A percentile compares a stretch with the other conserved stretches of the same genome.
phyloP scores from a whole-genome alignment of 148 eudicot species.

The Vaccinium corymbosum region DNA sequence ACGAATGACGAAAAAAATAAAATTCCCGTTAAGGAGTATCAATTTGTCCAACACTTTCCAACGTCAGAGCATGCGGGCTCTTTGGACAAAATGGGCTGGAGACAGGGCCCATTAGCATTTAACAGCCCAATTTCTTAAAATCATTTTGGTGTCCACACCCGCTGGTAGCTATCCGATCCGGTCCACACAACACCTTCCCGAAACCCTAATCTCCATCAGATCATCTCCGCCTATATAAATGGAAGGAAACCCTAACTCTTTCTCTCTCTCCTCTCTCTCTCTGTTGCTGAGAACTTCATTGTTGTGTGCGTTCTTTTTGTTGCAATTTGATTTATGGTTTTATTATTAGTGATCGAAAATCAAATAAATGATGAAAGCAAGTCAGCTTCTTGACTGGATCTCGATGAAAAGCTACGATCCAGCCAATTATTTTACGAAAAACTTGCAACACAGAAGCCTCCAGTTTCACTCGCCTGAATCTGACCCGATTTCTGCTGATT shows the following conservation, averaged over 20 bases:
- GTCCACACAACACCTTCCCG: neutral
- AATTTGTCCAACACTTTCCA: neutral
- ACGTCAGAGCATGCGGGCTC: neutral
- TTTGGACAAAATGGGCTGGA: neutral
- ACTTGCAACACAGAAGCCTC: slow-evolving; percentile 15
- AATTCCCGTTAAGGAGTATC: neutral
- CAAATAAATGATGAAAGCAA: slow-evolving; percentile 21
- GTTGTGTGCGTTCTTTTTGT: neutral
- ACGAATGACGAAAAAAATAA: no score
- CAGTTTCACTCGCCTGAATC: slow-evolving; percentile 64
- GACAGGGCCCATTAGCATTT: neutral
- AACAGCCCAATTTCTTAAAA: neutral
- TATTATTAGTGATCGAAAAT: neutral
- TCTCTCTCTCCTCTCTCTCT: neutral
- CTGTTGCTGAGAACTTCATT: neutral
- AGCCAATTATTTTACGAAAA: slow-evolving; percentile 19
- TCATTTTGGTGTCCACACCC: neutral
- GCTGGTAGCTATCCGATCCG: neutral
- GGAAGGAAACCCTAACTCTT: neutral
- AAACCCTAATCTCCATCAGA: neutral
- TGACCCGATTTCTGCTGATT: slow-evolving; percentile 33
- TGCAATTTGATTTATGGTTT: neutral
- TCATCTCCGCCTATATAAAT: neutral
- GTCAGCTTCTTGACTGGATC: slow-evolving; percentile 54
- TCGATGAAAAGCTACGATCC: slow-evolving; percentile 18